A percentile compares a stretch with the other conserved stretches of the same genome.
Evolutionary conservation across 208 protist species (phyloP).

Genomic region (Novymonas esmeraldas): DNA sequence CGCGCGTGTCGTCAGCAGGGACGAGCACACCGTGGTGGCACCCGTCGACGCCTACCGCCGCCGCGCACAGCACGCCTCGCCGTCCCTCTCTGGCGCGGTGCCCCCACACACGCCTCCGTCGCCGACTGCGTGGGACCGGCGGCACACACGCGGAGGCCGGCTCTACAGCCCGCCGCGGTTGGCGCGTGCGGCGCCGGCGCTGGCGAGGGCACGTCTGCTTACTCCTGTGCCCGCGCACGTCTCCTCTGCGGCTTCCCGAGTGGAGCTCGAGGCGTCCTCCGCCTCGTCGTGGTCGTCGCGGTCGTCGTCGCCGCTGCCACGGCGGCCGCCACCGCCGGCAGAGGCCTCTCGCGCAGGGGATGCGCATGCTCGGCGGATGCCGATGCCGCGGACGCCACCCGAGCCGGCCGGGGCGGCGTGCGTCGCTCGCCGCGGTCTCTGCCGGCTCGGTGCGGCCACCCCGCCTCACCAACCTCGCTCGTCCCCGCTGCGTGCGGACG

Average conservation of each 20-base stretch:
- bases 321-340: slow-evolving; percentile 4
- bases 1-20: no score
- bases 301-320: slow-evolving; percentile 25
- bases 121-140: not conserved
- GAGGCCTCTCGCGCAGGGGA: no score
- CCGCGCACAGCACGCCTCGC: not conserved
- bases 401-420: not conserved
- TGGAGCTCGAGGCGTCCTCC: slow-evolving; percentile 12
- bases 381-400: slow-evolving; percentile 2
- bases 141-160: slow-evolving; percentile 1
- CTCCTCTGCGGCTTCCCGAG: not conserved
- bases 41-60: not conserved
- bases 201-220: not conserved
- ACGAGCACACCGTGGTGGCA: no score
- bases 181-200: not conserved
- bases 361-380: no score
- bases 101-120: slow-evolving; percentile 9
- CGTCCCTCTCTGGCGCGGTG: not conserved
- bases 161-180: slow-evolving; percentile 13
- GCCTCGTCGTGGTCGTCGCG: slow-evolving; percentile 28
- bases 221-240: not conserved
- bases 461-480: not conserved
- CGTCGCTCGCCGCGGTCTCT: not conserved
- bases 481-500: not conserved
- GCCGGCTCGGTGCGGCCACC: not conserved